A percentile compares a stretch with the other conserved stretches of the same genome.
These are phyloP conservation scores for Neurospora sp. DNA, from an alignment of 495 filamentous ascomycete genomes.

Conservation along the genomic window DNA sequence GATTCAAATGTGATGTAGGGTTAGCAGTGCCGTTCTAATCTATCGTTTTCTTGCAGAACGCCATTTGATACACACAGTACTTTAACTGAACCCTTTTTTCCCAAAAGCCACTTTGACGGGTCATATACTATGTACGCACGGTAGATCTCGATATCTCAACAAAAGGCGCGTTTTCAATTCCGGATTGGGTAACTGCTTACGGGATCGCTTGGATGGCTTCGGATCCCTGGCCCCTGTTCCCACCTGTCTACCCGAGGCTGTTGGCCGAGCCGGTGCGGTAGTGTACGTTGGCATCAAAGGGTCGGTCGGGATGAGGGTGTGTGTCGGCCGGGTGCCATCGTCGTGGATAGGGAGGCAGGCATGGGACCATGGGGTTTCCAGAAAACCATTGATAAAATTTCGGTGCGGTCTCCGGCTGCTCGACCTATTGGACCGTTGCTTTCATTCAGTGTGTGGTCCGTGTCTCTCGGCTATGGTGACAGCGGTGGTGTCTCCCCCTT, in stretches of 20 bases:
- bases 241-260: background rate
- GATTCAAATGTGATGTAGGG: background rate
- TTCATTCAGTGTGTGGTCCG: background rate
- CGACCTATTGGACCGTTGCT: background rate
- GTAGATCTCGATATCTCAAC: background rate
- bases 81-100: background rate
- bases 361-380: background rate
- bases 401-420: background rate
- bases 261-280: background rate
- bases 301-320: background rate
- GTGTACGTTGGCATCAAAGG: background rate
- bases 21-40: background rate
- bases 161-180: background rate
- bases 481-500: background rate
- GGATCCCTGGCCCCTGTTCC: background rate
- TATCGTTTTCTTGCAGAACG: background rate
- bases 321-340: background rate
- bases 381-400: background rate
- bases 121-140: background rate
- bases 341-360: background rate
- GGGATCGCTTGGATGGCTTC: background rate
- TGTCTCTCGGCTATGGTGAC: background rate
- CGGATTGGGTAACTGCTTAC: background rate
- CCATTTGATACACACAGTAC: background rate
- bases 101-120: background rate